Conservation (phyloP, 441 rosid genomes). For the Eutrema salsugineum region DNA sequence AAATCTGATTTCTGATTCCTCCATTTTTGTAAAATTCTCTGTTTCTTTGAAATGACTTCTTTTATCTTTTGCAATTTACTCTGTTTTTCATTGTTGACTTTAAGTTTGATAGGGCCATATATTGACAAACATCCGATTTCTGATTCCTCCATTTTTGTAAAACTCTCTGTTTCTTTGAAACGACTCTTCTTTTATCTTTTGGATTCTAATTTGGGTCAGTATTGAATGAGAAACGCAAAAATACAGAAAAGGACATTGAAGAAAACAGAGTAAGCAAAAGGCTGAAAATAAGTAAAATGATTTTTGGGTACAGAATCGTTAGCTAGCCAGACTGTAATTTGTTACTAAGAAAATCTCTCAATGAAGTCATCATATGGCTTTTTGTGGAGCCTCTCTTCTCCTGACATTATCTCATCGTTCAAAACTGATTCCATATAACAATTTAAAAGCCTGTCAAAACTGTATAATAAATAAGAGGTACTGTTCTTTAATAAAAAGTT, state of each 20-base stretch:
- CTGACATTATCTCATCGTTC: slow-evolving; percentile 31
- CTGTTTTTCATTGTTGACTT: slow-evolving; percentile 14
- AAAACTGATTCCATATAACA: slow-evolving; percentile 22
- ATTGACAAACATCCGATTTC: slow-evolving; percentile 14
- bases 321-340: slow-evolving; percentile 28
- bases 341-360: slow-evolving; percentile 24
- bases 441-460: slow-evolving; percentile 31
- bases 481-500: background rate
- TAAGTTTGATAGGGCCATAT: background rate
- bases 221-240: background rate
- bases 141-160: slow-evolving; percentile 14
- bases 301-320: slow-evolving; percentile 17
- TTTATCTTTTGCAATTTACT: slow-evolving; percentile 12
- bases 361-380: slow-evolving; percentile 32
- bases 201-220: slow-evolving; percentile 3
- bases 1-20: slow-evolving; percentile 5
- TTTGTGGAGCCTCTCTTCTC: slow-evolving; percentile 29
- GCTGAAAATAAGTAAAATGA: background rate
- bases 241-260: background rate
- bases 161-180: slow-evolving; percentile 19
- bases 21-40: slow-evolving; percentile 15
- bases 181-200: slow-evolving; percentile 2
- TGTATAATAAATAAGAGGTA: slow-evolving; percentile 1
- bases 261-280: slow-evolving; percentile 11
- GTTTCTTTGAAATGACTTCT: slow-evolving; percentile 26